phyloP scores from a whole-genome alignment of 2,329 filamentous ascomycete genomes.

The Fusarium burgessii region DNA sequence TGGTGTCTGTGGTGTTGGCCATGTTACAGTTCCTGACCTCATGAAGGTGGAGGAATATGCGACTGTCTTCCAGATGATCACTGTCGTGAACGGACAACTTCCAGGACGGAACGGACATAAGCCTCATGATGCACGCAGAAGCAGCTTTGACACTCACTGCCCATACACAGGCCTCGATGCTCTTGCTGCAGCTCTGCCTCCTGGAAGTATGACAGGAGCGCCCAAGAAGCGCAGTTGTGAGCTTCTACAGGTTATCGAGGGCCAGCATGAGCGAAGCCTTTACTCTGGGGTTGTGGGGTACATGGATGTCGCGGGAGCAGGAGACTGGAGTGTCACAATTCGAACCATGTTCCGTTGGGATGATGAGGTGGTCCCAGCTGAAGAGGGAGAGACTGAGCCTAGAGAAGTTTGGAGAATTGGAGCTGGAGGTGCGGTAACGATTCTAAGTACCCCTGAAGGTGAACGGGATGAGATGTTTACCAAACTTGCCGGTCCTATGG shows the following conservation, averaged over 20 bases:
- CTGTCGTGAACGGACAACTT: slow-evolving; percentile 80
- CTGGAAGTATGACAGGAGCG: slow-evolving; percentile 96
- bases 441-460: slow-evolving; percentile 80
- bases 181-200: slow-evolving; percentile 81
- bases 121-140: slow-evolving; percentile 12
- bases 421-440: slow-evolving; percentile 90
- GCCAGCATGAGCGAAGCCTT: slow-evolving; percentile 71
- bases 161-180: slow-evolving; percentile 76
- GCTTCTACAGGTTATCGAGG: slow-evolving; percentile 78
- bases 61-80: slow-evolving; percentile 91
- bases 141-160: slow-evolving; percentile 13
- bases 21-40: slow-evolving; percentile 80
- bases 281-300: slow-evolving; percentile 94
- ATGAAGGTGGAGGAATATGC: slow-evolving; percentile 92
- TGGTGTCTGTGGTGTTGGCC: slow-evolving; percentile 80
- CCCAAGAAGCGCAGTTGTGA: slow-evolving; percentile 95
- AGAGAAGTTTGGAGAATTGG: slow-evolving; percentile 83
- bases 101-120: slow-evolving; percentile 46
- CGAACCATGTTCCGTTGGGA: slow-evolving; percentile 82
- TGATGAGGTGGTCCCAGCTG: slow-evolving; percentile 60
- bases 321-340: slow-evolving; percentile 93
- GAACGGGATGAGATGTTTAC: slow-evolving; percentile 94
- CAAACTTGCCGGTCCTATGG: slow-evolving; percentile 72
- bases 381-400: slow-evolving; percentile 47
- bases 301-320: slow-evolving; percentile 84